phyloP scores from a whole-genome alignment of 345 rosid species.

The Camelina laxa region DNA sequence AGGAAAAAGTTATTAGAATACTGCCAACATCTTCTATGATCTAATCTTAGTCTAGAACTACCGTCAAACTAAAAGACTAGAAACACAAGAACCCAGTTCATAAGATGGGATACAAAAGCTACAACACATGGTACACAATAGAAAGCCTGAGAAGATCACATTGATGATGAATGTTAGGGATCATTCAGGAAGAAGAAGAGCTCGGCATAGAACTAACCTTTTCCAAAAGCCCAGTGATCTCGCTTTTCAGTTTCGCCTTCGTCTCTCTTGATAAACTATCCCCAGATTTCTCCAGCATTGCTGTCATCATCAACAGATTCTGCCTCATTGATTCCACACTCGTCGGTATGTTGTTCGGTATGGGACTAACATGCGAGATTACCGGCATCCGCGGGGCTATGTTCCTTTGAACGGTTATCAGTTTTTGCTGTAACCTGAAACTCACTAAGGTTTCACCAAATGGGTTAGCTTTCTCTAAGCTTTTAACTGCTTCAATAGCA shows the following conservation, averaged over 20 bases:
- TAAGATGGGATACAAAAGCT: conserved; percentile 22
- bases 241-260: conserved; percentile 71
- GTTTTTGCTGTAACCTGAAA: conserved; percentile 52
- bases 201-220: conserved; percentile 74
- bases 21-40: conserved; percentile 6
- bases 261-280: conserved; percentile 79
- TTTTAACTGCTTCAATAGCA: conserved; percentile 64
- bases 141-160: conserved; percentile 16
- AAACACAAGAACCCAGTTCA: conserved; percentile 23
- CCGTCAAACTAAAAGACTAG: conserved; percentile 25
- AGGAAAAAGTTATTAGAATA: conserved; percentile 6
- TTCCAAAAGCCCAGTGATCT: conserved; percentile 70
- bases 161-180: conserved; percentile 20
- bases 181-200: conserved; percentile 52
- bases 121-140: conserved; percentile 35
- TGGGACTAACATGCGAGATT: conserved; percentile 45
- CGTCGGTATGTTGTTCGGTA: conserved; percentile 52
- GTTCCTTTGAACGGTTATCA: conserved; percentile 34
- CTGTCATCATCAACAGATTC: conserved; percentile 90
- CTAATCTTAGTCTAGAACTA: conserved; percentile 32
- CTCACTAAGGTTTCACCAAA: conserved; percentile 56
- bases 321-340: conserved; percentile 68
- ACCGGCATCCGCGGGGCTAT: conserved; percentile 38
- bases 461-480: conserved; percentile 62
- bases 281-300: conserved; percentile 82